Percentiles rank a stretch among this genome's conserved stretches.
Conservation (phyloP, 768 basidiomycete species). For the Mycena maculata region DNA sequence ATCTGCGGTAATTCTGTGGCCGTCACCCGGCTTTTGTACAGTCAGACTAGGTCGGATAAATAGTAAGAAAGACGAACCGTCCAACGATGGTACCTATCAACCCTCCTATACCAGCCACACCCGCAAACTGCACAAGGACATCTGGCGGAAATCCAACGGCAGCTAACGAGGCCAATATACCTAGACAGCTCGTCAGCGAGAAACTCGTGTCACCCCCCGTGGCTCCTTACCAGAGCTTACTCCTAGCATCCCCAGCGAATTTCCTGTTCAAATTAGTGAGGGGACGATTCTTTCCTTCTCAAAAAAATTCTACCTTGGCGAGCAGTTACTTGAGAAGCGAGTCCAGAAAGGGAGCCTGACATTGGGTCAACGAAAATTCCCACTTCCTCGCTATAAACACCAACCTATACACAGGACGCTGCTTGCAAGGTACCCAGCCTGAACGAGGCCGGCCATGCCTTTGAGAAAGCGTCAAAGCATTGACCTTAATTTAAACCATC, state of each 20-base stretch:
- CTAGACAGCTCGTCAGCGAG: too few species aligned
- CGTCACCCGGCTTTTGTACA: conserved; percentile 70
- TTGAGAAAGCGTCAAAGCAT: background rate
- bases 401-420: conserved; percentile 88
- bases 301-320: conserved; percentile 64
- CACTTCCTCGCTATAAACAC: background rate
- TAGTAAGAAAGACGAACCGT: conserved; percentile 19
- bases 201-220: too few species aligned
- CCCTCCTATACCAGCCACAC: conserved; percentile 80
- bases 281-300: background rate
- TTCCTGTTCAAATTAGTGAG: conserved; percentile 43
- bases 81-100: conserved; percentile 79
- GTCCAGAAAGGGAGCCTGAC: conserved; percentile 80
- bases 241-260: conserved; percentile 87
- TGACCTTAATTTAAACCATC: background rate
- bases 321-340: conserved; percentile 84
- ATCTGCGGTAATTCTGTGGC: conserved; percentile 91
- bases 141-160: conserved; percentile 87
- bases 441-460: conserved; percentile 81
- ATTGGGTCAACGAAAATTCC: conserved; percentile 1
- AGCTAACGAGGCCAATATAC: conserved; percentile 66
- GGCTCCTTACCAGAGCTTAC: conserved; percentile 66
- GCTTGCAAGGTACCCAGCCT: conserved; percentile 88
- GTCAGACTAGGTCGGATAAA: background rate
- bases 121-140: conserved; percentile 82